These are phyloP conservation scores for Draba incana DNA, from an alignment of 345 rosid genomes.

Conservation along the genomic window DNA sequence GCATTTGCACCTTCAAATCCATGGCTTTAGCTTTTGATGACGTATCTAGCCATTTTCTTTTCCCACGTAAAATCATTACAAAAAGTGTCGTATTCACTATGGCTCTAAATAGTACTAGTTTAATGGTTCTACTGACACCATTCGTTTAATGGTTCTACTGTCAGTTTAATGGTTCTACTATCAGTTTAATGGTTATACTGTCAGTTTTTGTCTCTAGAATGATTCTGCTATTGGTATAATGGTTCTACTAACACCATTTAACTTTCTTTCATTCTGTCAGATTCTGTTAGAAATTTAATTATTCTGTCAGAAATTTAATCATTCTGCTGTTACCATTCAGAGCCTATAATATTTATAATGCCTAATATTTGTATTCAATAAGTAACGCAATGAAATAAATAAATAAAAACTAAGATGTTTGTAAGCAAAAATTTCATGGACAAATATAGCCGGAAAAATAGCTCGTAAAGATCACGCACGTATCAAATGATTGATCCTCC, in stretches of 20 bases:
- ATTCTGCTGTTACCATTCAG: too few species aligned
- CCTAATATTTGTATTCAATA: not conserved
- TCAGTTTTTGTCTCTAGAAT: too few species aligned
- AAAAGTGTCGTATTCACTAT: not conserved
- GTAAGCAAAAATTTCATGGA: not conserved
- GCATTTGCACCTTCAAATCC: not conserved
- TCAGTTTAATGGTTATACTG: too few species aligned
- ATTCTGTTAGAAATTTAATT: too few species aligned
- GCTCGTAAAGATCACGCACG: constrained; percentile 14
- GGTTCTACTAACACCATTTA: too few species aligned
- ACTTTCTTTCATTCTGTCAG: too few species aligned
- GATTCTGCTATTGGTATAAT: too few species aligned
- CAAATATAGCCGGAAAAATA: not conserved
- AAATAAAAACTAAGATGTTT: not conserved
- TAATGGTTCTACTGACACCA: too few species aligned
- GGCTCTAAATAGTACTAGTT: too few species aligned
- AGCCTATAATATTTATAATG: not conserved
- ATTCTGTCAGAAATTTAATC: too few species aligned
- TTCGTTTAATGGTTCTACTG: too few species aligned
- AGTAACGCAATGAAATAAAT: constrained; percentile 15
- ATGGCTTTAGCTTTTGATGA: not conserved
- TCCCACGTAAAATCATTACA: constrained; percentile 12
- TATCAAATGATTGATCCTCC: constrained; percentile 23
- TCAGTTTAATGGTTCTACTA: too few species aligned
- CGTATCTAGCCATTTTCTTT: not conserved